phyloP scores from a whole-genome alignment of 2,329 filamentous ascomycete genomes.

The Didymosphaeria variabile region DNA sequence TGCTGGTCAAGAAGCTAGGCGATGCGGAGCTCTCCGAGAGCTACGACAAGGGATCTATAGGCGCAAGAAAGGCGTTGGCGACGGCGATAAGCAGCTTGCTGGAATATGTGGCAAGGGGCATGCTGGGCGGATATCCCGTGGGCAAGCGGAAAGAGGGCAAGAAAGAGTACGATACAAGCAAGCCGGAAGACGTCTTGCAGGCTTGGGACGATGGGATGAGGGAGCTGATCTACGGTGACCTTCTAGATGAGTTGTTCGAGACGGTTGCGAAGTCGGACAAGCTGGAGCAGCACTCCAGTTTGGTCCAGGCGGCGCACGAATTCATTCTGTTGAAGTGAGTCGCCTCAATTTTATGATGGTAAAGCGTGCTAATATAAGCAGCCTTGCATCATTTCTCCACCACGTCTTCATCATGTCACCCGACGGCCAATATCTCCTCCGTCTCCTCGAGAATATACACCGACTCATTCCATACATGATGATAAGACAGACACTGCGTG shows the following conservation, averaged over 20 bases:
- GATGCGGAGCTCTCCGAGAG: constrained; percentile 79
- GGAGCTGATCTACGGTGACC: constrained; percentile 71
- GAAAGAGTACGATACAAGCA: constrained; percentile 65
- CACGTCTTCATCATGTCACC: constrained; percentile 77
- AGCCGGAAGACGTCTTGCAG: constrained; percentile 67
- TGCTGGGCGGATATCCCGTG: constrained; percentile 68
- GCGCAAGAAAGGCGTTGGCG: constrained; percentile 76
- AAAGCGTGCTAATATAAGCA: constrained; percentile 43
- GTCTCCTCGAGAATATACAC: constrained; percentile 75
- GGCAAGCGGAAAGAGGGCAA: constrained; percentile 44
- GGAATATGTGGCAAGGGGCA: constrained; percentile 73
- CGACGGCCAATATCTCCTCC: constrained; percentile 77
- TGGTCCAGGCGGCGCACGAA: constrained; percentile 71
- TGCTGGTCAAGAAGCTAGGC: constrained; percentile 58
- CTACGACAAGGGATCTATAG: constrained; percentile 80
- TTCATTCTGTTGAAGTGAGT: constrained; percentile 75
- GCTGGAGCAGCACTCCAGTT: constrained; percentile 69
- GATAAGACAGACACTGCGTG: constrained; percentile 75
- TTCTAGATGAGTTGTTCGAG: constrained; percentile 72
- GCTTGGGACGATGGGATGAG: constrained; percentile 75
- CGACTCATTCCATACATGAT: constrained; percentile 75
- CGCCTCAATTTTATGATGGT: not conserved
- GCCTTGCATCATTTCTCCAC: constrained; percentile 77
- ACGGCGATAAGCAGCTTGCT: constrained; percentile 75
- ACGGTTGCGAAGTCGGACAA: constrained; percentile 68